A percentile compares a stretch with the other conserved stretches of the same genome.
Conservation (phyloP, 495 filamentous ascomycete species). For the Haplographium delicatum region DNA sequence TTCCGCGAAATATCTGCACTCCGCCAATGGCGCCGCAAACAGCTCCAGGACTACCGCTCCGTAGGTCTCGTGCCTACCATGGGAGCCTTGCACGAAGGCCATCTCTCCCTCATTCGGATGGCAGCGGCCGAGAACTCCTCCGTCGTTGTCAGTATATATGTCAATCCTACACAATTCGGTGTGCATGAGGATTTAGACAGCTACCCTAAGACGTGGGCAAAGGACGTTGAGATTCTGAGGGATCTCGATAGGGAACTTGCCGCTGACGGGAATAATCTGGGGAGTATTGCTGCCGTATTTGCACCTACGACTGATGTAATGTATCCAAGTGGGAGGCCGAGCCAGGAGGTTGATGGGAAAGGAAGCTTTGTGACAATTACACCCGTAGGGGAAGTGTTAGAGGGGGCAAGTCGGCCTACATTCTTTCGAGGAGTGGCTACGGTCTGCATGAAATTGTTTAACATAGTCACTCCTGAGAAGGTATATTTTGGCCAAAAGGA, state of each 20-base stretch:
- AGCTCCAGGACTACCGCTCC: slow-evolving; percentile 61
- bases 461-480: slow-evolving; percentile 77
- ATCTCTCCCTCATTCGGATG: slow-evolving; percentile 79
- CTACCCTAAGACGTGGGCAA: slow-evolving; percentile 88
- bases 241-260: slow-evolving; percentile 66
- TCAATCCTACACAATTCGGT: slow-evolving; percentile 97
- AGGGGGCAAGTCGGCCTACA: slow-evolving; percentile 82
- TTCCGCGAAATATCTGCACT: slow-evolving; percentile 68
- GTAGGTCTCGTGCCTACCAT: slow-evolving; percentile 93
- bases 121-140: slow-evolving; percentile 79
- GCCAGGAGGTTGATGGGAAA: slow-evolving; percentile 67
- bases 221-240: slow-evolving; percentile 62
- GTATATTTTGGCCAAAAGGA: slow-evolving; percentile 99
- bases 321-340: slow-evolving; percentile 80
- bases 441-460: slow-evolving; percentile 96
- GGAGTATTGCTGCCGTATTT: slow-evolving; percentile 77
- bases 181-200: slow-evolving; percentile 78
- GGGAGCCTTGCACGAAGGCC: slow-evolving; percentile 91
- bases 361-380: slow-evolving; percentile 95
- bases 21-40: slow-evolving; percentile 63
- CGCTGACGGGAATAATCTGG: slow-evolving; percentile 46
- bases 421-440: slow-evolving; percentile 97
- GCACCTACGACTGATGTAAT: slow-evolving; percentile 76
- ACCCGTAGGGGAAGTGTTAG: slow-evolving; percentile 71
- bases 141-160: slow-evolving; percentile 85